Evolutionary conservation across 2,329 filamentous ascomycete species (phyloP), one percentile per base, ranked within the genome.

Genomic region (Fusarium vanettenii): DNA sequence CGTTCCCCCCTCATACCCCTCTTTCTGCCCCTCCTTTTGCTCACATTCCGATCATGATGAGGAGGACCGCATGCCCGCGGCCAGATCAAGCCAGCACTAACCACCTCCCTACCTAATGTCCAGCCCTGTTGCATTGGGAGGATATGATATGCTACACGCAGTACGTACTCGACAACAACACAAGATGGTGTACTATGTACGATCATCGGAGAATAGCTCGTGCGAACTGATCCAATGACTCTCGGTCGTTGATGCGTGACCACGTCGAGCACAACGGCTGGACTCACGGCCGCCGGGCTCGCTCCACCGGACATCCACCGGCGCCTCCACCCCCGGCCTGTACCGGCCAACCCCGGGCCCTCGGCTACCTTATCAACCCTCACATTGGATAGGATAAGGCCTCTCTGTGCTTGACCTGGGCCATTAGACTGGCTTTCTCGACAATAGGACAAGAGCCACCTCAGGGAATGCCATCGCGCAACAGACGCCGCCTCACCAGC

Each of bases 241-340:
- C 64, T 64, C 27, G 33, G 55, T 64, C 72, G 72, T 74, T 67
- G 57, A 79, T 73, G 77, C 72, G 70, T 79, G 77, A 75, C 77
- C 77, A 79, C 77, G 77, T 79, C 70, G 63, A 77, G 67, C 60
- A 57, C 69, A 73, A 64, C 69, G 61, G 76, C 76, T 79, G 76
- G 75, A 64, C 64, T 74, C 64, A 69, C 66, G 70, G 69, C 61
- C 65, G 64, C 64, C 72, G 65, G 75, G 71, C 69, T 72, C 69
- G 76, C 70, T 72, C 76, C 76, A 77, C 75, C 66, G 43, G 66
- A 60, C 74, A 62, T 76, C 72, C 66, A 71, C 70, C 64, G 66
- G 70, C 37, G 62, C 66, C 43, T 74, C 73, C 60, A 75, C 62
- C 67, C 72, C 72, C 74, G 72, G 72, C 66, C 72, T 73, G 35